A percentile compares a stretch with the other conserved stretches of the same genome.
Conservation (phyloP, 2,329 filamentous ascomycete genomes). For the Exophiala dermatitidis region DNA sequence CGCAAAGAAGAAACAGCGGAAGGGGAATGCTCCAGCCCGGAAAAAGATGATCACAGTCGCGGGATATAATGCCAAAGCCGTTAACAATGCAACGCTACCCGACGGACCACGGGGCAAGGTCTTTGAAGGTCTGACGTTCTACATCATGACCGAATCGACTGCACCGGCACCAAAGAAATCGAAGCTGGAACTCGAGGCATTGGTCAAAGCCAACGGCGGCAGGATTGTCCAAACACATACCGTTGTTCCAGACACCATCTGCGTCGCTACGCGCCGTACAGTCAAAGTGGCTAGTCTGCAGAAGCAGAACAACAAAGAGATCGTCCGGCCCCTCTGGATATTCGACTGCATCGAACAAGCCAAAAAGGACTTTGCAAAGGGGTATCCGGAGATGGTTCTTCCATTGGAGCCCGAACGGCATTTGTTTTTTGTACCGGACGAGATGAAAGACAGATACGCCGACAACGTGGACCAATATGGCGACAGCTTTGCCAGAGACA, state of each 20-base stretch:
- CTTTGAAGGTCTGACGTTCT: constrained; percentile 73
- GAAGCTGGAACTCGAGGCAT: constrained; percentile 69
- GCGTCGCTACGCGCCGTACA: constrained; percentile 38
- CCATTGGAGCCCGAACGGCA: constrained; percentile 60
- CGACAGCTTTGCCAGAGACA: constrained; percentile 74
- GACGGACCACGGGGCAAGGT: constrained; percentile 44
- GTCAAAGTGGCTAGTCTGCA: constrained; percentile 79
- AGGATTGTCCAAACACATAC: constrained; percentile 66
- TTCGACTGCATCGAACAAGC: constrained; percentile 65
- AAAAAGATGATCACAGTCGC: constrained; percentile 63
- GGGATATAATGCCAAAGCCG: constrained; percentile 53
- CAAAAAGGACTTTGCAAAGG: constrained; percentile 46
- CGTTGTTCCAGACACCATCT: constrained; percentile 49
- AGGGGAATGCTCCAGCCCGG: constrained; percentile 45
- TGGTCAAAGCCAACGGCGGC: constrained; percentile 80
- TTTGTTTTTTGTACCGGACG: constrained; percentile 60
- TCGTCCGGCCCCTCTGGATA: constrained; percentile 76
- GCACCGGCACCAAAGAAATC: constrained; percentile 58
- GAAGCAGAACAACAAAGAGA: constrained; percentile 61
- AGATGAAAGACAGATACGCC: constrained; percentile 42
- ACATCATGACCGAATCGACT: constrained; percentile 67
- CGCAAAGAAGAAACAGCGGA: constrained; percentile 57
- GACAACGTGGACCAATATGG: constrained; percentile 66
- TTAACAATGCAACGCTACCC: constrained; percentile 14
- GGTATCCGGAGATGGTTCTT: constrained; percentile 52